Percentiles rank a stretch among this genome's conserved stretches.
Evolutionary conservation across 306 rosid genomes (phyloP).

Genomic region (Cicer cuneatum): DNA sequence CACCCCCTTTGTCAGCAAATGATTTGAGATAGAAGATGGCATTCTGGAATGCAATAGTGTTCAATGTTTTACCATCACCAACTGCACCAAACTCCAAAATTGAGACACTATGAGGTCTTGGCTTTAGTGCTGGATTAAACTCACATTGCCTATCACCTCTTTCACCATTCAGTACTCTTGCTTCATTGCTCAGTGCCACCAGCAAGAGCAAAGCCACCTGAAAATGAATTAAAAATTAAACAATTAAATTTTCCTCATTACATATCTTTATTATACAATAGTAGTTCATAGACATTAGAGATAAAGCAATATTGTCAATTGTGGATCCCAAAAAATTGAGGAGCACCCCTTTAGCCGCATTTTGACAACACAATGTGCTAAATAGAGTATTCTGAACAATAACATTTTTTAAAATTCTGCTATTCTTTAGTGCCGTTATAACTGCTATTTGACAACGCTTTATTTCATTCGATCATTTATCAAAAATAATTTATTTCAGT

Average conservation of each 20-base stretch:
- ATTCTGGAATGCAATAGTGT: conserved; percentile 93
- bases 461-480: background rate
- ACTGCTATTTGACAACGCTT: too few relatives aligned
- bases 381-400: too few relatives aligned
- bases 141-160: conserved; percentile 64
- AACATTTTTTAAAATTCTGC: too few relatives aligned
- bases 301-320: too few relatives aligned
- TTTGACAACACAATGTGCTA: too few relatives aligned
- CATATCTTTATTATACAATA: conserved; percentile 9
- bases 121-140: conserved; percentile 51
- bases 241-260: conserved; percentile 39
- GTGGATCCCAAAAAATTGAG: too few relatives aligned
- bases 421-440: too few relatives aligned
- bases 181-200: conserved; percentile 75
- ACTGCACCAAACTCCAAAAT: conserved; percentile 94
- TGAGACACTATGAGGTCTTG: conserved; percentile 94
- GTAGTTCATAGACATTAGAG: background rate
- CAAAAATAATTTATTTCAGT: conserved; percentile 17
- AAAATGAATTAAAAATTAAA: conserved; percentile 13
- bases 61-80: conserved; percentile 94
- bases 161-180: conserved; percentile 49
- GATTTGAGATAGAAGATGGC: conserved; percentile 96
- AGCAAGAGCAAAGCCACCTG: conserved; percentile 84
- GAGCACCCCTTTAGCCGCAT: too few relatives aligned
- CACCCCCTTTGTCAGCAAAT: conserved; percentile 96